Evolutionary conservation across 257 asterid species (phyloP), one percentile per base, ranked within the genome.

Genomic region (Jacaranda mimosifolia): DNA sequence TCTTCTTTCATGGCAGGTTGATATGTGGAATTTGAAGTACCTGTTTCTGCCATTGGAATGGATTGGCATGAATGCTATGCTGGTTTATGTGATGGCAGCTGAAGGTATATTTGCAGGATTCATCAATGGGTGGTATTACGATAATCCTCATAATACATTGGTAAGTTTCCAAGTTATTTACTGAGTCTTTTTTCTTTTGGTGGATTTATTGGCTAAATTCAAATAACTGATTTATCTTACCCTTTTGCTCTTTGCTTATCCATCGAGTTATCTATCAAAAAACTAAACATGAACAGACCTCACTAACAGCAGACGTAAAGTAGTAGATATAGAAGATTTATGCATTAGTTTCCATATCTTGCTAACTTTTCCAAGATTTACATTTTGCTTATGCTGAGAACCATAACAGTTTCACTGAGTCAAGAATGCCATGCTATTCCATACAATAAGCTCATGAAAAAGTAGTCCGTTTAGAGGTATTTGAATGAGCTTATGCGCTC

Each of bases 1-100:
- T 51, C 62, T 42, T 51, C 62, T 43, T 26, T 17, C 10, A 11
- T 63, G 8, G 9, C 78, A 92, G 96, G 94, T 87, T 58, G 97
- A 92, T 51, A 77, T 90, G 14, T 86, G 87, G 91, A 81, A 84
- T 51, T 65, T 83, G 19, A 87, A 70, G 77, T 86, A 56, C 60
- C 53, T 65, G 70, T 90, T 92, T 73, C 77, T 92, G 58, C 90
- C 91, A 36, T 80, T 92, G 21, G 87, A 90, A 80, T 92, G 97
- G 97, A 92, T 92, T 9, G 97, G 97, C 17, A 86, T 86, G 94
- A 92, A 92, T 36, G 97, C 94, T 1, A 92, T 92, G 97, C 89
- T 92, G n/a, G 96, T 92, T 13, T 92, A 90, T 76, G 97, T 92
- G 18, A 84, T 92, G 96, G 97, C 94, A 8, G 96, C 94, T 3